These are phyloP conservation scores for Halenospora varia DNA, from an alignment of 495 filamentous ascomycete species.

Conservation along the genomic window DNA sequence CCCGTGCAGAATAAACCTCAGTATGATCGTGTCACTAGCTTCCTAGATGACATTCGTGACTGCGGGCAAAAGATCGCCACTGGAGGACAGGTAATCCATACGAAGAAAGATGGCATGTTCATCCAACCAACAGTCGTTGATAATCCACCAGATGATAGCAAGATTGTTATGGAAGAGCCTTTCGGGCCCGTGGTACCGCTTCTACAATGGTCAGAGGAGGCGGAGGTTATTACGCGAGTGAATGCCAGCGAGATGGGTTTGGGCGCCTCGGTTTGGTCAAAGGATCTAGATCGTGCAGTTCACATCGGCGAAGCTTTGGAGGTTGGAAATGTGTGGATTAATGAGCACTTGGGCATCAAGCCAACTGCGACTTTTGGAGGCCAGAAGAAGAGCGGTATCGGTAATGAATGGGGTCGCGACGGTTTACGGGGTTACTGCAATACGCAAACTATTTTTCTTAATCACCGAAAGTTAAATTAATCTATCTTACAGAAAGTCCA, in stretches of 20 bases:
- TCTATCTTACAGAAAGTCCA: no score
- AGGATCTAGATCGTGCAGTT: constrained; percentile 38
- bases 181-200: constrained; percentile 49
- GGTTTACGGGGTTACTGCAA: constrained; percentile 49
- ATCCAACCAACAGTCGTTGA: constrained; percentile 56
- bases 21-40: constrained; percentile 36
- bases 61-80: neutral
- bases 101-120: constrained; percentile 35
- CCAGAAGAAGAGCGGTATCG: constrained; percentile 52
- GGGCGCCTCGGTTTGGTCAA: constrained; percentile 47
- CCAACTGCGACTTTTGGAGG: constrained; percentile 47
- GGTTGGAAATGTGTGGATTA: constrained; percentile 35
- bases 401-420: constrained; percentile 44
- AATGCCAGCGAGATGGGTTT: constrained; percentile 45
- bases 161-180: constrained; percentile 43
- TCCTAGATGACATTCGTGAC: constrained; percentile 23
- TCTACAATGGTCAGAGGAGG: constrained; percentile 43
- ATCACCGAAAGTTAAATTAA: no score
- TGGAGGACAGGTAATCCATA: constrained; percentile 13
- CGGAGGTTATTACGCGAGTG: constrained; percentile 45
- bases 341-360: constrained; percentile 13
- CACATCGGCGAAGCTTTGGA: constrained; percentile 38
- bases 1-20: constrained; percentile 56
- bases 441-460: constrained; percentile 32
- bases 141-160: constrained; percentile 48